Evolutionary conservation across 2,329 filamentous ascomycete genomes (phyloP).

Genomic region (Alternaria tenuissima): DNA sequence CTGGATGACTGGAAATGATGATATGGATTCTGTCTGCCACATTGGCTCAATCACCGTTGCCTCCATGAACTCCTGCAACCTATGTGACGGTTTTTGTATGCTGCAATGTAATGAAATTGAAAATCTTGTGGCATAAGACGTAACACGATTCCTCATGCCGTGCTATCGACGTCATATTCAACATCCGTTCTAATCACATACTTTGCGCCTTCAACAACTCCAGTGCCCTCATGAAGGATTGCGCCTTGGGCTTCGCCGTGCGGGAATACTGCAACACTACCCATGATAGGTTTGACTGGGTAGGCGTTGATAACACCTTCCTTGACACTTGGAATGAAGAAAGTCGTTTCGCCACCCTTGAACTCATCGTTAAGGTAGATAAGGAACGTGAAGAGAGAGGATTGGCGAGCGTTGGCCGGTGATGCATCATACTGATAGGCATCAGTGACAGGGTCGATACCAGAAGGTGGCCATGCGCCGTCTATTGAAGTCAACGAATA

Average conservation of each 20-base stretch:
- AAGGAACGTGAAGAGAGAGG: slow-evolving; percentile 73
- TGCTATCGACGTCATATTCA: slow-evolving; percentile 66
- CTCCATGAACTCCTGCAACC: neutral
- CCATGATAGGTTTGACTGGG: slow-evolving; percentile 73
- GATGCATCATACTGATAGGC: slow-evolving; percentile 73
- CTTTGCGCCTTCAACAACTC: slow-evolving; percentile 70
- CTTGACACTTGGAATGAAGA: slow-evolving; percentile 70
- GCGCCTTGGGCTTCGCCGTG: slow-evolving; percentile 73
- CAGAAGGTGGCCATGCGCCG: slow-evolving; percentile 76
- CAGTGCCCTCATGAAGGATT: slow-evolving; percentile 74
- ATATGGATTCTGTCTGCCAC: neutral
- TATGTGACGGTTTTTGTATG: neutral
- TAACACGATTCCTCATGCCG: neutral
- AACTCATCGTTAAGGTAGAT: slow-evolving; percentile 77
- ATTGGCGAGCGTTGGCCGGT: slow-evolving; percentile 66
- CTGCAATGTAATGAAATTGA: neutral
- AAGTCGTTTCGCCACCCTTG: slow-evolving; percentile 74
- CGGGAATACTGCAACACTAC: slow-evolving; percentile 72
- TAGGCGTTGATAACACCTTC: slow-evolving; percentile 75
- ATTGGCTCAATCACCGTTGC: neutral
- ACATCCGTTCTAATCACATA: slow-evolving; percentile 77
- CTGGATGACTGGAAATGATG: slow-evolving; percentile 2
- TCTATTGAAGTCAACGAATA: slow-evolving; percentile 49
- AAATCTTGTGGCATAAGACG: neutral
- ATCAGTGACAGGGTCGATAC: slow-evolving; percentile 63